Base-by-base conservation (phyloP, 176 grass and related monocot species). In the Lolium perenne region DNA sequence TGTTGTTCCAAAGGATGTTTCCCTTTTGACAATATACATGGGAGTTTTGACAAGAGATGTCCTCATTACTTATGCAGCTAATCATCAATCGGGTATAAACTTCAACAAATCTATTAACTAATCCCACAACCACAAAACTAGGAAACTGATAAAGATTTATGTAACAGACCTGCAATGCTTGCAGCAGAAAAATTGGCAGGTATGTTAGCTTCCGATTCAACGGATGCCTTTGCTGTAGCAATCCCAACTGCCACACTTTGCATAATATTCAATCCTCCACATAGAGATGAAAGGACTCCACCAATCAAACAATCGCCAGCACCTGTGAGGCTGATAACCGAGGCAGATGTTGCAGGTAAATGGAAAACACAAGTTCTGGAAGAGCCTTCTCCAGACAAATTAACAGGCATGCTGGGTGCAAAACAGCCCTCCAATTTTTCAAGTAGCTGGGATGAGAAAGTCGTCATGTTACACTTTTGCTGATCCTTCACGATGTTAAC, bases 271-370 rank as follows among this genome's bases (percentile, higher is more conserved):
- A 95, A 86, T 61, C 96, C 93, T 83, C 73, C 86, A 86, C 84
- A 92, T 75, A 98, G 81, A 22, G 90, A 87, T 71, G 90, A 81
- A 84, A 98, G 78, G 48, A 90, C 84, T 79, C 96, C 96, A 59
- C 88, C 93, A 94, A 98, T 88, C 35, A 98, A 91, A 81, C 93
- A 95, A 86, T 98, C 96, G 17, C 96, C 93, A 41, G 93, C 93
- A 68, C 93, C 96, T 86, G 90, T 92, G 51, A 95, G 85, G 86
- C 91, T 95, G 25, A 88, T 75, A 32, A 95, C 93, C 46, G 92
- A 89, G 56, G 93, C 90, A 48, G 88, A 61, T 80, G 95, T 78
- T 81, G 91, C 91, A 67, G 96, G 93, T 49, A 95, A 89, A 91
- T 98, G 96, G 61, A 91, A 94, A 83, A 87, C 88, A 82, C 56